Conservation (phyloP, 2,329 filamentous ascomycete genomes). For the Fusarium gaditjirri region DNA sequence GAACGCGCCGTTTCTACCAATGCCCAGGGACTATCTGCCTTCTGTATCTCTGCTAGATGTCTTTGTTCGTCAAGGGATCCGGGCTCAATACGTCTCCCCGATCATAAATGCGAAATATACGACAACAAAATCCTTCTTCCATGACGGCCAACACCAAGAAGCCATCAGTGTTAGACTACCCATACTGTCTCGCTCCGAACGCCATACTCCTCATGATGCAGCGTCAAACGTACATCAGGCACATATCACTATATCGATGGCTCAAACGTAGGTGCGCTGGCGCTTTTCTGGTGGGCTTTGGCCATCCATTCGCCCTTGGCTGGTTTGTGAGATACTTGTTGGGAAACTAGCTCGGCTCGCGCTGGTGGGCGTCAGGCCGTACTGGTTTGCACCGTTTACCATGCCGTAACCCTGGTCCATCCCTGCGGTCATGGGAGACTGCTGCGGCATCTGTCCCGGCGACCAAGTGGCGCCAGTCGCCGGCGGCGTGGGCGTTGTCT, state of each 20-base stretch:
- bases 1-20: constrained; percentile 26
- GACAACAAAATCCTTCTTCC: constrained; percentile 19
- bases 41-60: constrained; percentile 21
- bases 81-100: constrained; percentile 22
- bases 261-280: constrained; percentile 53
- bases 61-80: constrained; percentile 27
- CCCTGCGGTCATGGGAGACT: constrained; percentile 55
- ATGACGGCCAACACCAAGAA: constrained; percentile 11
- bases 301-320: constrained; percentile 49
- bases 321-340: constrained; percentile 37
- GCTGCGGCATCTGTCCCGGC: constrained; percentile 62
- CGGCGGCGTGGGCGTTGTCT: constrained; percentile 66
- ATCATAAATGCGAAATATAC: constrained; percentile 30
- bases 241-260: constrained; percentile 3
- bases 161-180: constrained; percentile 10
- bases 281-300: constrained; percentile 64
- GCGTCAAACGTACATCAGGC: constrained; percentile 25
- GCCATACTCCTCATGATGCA: constrained; percentile 42
- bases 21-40: constrained; percentile 10
- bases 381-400: constrained; percentile 55
- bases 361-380: constrained; percentile 49
- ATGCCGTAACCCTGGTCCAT: constrained; percentile 61
- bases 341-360: constrained; percentile 46
- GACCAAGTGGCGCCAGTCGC: constrained; percentile 61
- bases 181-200: constrained; percentile 34